Evolutionary conservation across 2,329 filamentous ascomycete species (phyloP), one percentile per base, ranked within the genome.

Genomic region (Talaromyces sp.): DNA sequence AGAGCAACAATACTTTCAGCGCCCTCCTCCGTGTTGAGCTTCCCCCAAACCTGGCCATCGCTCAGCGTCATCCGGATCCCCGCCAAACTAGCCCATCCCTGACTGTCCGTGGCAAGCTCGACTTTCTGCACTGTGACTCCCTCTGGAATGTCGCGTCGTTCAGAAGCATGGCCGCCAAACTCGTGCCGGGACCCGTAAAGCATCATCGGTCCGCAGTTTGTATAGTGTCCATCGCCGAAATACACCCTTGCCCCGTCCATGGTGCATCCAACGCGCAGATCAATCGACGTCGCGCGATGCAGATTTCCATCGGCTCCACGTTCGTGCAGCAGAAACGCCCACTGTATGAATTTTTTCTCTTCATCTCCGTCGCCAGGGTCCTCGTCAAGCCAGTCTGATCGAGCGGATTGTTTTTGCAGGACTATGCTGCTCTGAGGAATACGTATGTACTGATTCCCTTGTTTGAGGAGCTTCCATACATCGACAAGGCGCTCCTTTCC

Each of bases 171-270:
- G 11, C 62, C 11, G 72, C 74, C 63, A 66, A 76, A 64, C 67
- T 65, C 57, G 68, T 76, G 67, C 4, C 14, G 14, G 4, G 35
- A 17, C 14, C 35, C 35, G 35, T 38, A 6, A 6, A 38, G 17
- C 35, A 38, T 14, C 68, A 66, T 0, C n/a, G 73, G 74, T 0
- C 80, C 79, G 65, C 79, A 81, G 29, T 78, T 76, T 14, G 74
- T 72, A 10, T 64, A 66, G n/a, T 72, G 69, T 9, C 77, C 79
- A 57, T 81, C 79, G 51, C 67, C 68, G 63, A 78, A 82, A 62
- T 78, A 69, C 3, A 82, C 74, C 32, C 78, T 72, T 5, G 75
- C 78, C 27, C 80, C 79, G 56, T 82, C 79, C 46, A 81, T 74
- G 7, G 69, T 65, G 46, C 67, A 71, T 3, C 80, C 80, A 6